Evolutionary conservation across 257 asterid species (phyloP), one percentile per base, ranked within the genome.

Genomic region (Jasminum sambac): DNA sequence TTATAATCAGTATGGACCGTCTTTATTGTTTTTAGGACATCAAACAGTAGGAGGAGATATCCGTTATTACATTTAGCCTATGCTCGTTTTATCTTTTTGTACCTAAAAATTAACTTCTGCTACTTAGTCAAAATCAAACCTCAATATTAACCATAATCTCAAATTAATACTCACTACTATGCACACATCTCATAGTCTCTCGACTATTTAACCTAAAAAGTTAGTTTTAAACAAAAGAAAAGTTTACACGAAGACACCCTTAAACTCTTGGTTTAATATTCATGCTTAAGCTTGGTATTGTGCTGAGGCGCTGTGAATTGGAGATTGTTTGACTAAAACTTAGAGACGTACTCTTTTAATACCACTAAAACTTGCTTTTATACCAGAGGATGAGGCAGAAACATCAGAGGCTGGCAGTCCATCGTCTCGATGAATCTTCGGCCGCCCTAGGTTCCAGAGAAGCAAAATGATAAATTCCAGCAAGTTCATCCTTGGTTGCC

Each of bases 351-450:
- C 26, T 55, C 4, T 26, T 55, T 21, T 55, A 2, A n/a, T 6
- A 6, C 60, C 61, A 6, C 19, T 12, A 52, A 17, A 52, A 52
- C 13, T 52, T 52, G 3, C 7, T n/a, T 21, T 73, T 60, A 57
- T 66, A 37, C 67, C 80, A 85, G 90, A 85, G 64, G 85, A 80
- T 12, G 90, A 85, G 8, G 66, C 81, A 4, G 90, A 82, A 71
- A 16, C 79, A 68, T 80, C 90, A 37, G 87, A 80, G 34, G 61
- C 78, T 5, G 40, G 76, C 11, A 66, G 60, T 64, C 74, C 72
- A 61, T 72, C 74, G 41, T 76, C 85, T 30, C 79, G 72, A 73
- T 82, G 84, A 62, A 82, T 85, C 70, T 72, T 75, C 65, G 73
- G 69, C 77, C 65, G 26, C 61, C 64, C 4, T 78, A 76, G 57